These are phyloP conservation scores for Hymenoscyphus repandus DNA, from an alignment of 2,329 filamentous ascomycete species.

Conservation along the genomic window DNA sequence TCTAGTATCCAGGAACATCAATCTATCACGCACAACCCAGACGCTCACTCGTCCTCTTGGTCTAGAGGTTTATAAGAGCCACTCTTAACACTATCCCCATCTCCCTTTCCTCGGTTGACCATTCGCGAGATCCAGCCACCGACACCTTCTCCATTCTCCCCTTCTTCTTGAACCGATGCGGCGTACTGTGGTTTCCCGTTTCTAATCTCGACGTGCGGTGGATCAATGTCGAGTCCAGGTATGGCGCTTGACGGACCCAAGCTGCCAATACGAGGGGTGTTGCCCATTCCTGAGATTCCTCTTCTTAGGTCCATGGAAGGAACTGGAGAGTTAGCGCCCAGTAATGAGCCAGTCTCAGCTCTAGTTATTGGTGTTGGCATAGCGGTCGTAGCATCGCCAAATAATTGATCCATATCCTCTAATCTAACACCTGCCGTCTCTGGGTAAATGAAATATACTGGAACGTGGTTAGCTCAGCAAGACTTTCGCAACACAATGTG, in stretches of 20 bases:
- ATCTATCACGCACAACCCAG: neutral
- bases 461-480: neutral
- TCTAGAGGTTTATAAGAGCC: slow-evolving; percentile 34
- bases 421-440: slow-evolving; percentile 93
- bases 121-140: slow-evolving; percentile 67
- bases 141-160: slow-evolving; percentile 43
- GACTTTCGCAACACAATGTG: neutral
- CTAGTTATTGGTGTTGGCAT: slow-evolving; percentile 73
- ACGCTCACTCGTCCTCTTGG: slow-evolving; percentile 34
- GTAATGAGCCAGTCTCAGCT: slow-evolving; percentile 76
- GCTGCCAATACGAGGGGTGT: slow-evolving; percentile 26
- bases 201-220: slow-evolving; percentile 55
- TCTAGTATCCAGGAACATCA: slow-evolving; percentile 7
- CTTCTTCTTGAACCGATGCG: slow-evolving; percentile 22
- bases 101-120: slow-evolving; percentile 48
- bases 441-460: slow-evolving; percentile 96
- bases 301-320: slow-evolving; percentile 69
- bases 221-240: slow-evolving; percentile 76
- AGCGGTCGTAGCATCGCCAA: slow-evolving; percentile 85
- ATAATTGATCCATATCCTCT: slow-evolving; percentile 93
- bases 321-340: slow-evolving; percentile 72
- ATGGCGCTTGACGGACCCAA: slow-evolving; percentile 63
- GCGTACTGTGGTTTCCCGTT: slow-evolving; percentile 43
- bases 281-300: slow-evolving; percentile 29
- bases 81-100: slow-evolving; percentile 25